Conservation (phyloP, 345 rosid species). For the Gynandropsis gynandra region DNA sequence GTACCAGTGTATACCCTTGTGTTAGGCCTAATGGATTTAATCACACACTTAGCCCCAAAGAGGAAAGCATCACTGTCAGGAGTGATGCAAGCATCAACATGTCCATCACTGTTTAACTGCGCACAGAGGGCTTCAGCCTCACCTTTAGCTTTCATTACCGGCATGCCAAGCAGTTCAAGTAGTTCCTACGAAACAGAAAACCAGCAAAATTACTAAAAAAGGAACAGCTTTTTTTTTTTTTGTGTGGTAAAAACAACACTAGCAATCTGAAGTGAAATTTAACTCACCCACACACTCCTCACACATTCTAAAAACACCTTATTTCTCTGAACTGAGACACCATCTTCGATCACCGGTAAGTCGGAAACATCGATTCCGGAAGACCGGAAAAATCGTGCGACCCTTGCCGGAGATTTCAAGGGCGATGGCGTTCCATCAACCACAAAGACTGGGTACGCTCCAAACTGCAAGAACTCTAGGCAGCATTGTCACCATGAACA, state of each 20-base stretch:
- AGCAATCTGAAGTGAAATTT: background rate
- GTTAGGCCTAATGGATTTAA: constrained; percentile 68
- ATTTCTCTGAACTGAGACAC: constrained; percentile 65
- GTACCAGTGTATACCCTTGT: constrained; percentile 35
- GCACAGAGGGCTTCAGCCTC: constrained; percentile 97
- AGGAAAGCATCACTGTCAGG: constrained; percentile 94
- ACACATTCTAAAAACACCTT: constrained; percentile 48
- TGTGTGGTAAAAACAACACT: constrained; percentile 1
- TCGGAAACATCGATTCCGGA: constrained; percentile 46
- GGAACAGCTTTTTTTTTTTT: too few species aligned
- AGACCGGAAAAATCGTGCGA: constrained; percentile 48
- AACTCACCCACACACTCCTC: constrained; percentile 70
- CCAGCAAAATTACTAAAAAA: constrained; percentile 7
- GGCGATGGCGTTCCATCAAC: constrained; percentile 87
- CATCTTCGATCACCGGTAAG: constrained; percentile 36
- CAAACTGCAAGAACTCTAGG: constrained; percentile 48
- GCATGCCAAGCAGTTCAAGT: constrained; percentile 80
- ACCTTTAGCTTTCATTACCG: constrained; percentile 62
- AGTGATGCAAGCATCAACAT: constrained; percentile 87
- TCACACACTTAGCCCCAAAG: constrained; percentile 75
- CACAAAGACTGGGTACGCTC: constrained; percentile 82
- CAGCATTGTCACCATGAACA: constrained; percentile 6
- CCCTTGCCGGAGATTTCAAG: constrained; percentile 65
- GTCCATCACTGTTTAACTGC: constrained; percentile 63
- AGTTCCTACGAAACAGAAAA: constrained; percentile 43